Base-by-base conservation (phyloP, 1,139 yeast genomes). In the Candida mesenterica region DNA sequence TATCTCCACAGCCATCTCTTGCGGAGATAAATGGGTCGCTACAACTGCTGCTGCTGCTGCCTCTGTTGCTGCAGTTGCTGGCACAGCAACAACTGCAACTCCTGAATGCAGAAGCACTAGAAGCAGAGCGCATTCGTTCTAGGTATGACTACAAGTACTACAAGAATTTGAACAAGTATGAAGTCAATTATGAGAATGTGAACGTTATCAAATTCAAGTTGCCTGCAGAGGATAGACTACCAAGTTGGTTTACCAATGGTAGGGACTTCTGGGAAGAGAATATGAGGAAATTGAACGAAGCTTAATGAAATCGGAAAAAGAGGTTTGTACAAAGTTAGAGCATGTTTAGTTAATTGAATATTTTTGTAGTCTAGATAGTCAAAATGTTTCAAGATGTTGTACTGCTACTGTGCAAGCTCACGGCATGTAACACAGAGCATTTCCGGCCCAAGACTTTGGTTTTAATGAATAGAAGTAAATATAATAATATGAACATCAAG, bases 221-320 rank as follows among this genome's bases (percentile, higher is more conserved):
- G 5, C 95, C 95, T 0, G 64, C 72, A 3, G 86, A 79, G 38
- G 61, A 65, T 19, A 67, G 72, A 33, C 64, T 87, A 23, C 95
- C 95, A 0, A 66, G 59, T 2, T 87, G 96, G 96, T 84, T 84
- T 48, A 63, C 66, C 14, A 60, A 65, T 31, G 82, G 82, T 36
- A 57, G 89, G 39, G 74, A 77, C 43, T 55, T 66, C 42, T 85
- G 94, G 94, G 83, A 80, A 46, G 61, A 48, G 10, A 44, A 36
- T 28, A 46, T 43, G 30, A 36, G 36, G 31, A 41, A 25, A 23
- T 13, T 39, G 20, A 45, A 43, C 31, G 31, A 20, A 22, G 19
- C 24, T 18, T 25, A 28, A 29, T 27, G 6, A 4, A 15, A 9
- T 27, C 14, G 16, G 7, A 16, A 19, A 26, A 10, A 7, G 22